Evolutionary conservation across 768 basidiomycete genomes (phyloP), one percentile per base, ranked within the genome.

Genomic region (Pisolithus albus): DNA sequence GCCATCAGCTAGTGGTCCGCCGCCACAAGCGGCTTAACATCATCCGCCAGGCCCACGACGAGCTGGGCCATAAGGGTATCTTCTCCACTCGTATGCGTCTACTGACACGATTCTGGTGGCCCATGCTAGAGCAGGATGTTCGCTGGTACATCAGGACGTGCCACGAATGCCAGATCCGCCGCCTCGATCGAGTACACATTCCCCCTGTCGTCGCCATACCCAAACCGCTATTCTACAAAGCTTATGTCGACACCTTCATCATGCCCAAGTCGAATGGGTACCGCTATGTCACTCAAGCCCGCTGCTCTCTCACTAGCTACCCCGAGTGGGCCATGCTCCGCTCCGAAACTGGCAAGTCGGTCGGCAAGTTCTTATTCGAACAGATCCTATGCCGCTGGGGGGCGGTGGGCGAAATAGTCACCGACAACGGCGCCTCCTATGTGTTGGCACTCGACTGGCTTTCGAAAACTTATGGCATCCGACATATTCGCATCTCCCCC

Each of bases 141-240:
- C 30, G 40, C 9, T 52, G 46, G 47, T 58, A 42, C 13, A 64
- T 75, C 30, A 59, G 62, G 21, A 65, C 19, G 40, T 51, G 73
- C 69, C 2, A 74, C 70, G 69, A 52, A 69, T n/a, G 56, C 52
- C 7, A 65, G 63, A 15, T 70, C 56, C 3, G 61, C 62, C 46
- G 41, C 56, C 18, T 42, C 16, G 70, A 70, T 7, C 44, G 38
- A 8, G 5, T 60, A 1, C 47, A 47, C 18, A 56, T 64, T 15
- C 63, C 52, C 0, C 59, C 53, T 3, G 56, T 48, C 0, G 46
- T 62, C 2, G 28, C 50, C 0, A 5, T 37, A 0, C 40, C 60
- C 1, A 47, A 50, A 4, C 49, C 53, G 1, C 46, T 62, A 0
- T 64, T 64, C 18, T 48, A 34, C 11, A 57, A 57, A 19, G 50